Base-by-base conservation (phyloP, 2,329 filamentous ascomycete genomes). In the Diaporthe humulicola region DNA sequence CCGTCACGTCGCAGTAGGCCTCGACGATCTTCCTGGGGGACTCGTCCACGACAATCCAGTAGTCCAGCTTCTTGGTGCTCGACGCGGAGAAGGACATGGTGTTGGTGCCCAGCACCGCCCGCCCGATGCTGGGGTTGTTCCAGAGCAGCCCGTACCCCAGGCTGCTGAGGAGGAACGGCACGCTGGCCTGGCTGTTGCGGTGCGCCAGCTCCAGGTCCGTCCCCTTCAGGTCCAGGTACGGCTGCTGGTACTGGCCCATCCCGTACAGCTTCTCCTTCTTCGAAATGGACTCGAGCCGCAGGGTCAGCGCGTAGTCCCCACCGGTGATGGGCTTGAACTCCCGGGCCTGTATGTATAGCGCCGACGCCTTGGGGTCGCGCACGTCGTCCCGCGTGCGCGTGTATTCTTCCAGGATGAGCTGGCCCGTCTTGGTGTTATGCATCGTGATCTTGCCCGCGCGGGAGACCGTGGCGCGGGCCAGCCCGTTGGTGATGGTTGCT, bases 211-310 rank as follows among this genome's bases (percentile, higher is more conserved):
- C 91, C 1, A 93, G 81, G 73, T 93, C 90, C 0, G 85, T 79
- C 0, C 91, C 91, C 77, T 93, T 93, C 66, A 93, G 84, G 78
- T 93, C 86, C n/a, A 93, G 83, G 70, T 85, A 87, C 0, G 90
- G 88, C 77, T 93, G 91, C 78, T 93, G 91, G 75, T 93, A 93
- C 81, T 93, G 91, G 0, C 91, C 91, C 91, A 93, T 93, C 28
- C 91, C 91, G 78, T 87, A 93, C n/a, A 93, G 88, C 79, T 88
- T 90, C 80, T 93, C 91, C 25, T 88, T 83, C 0, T 83, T 81
- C 71, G 88, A 81, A 70, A 89, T 79, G 1, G 88, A 89, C 79
- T 93, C 91, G 71, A 93, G 87, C 0, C 91, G 86, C 77, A 88
- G 84, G 0, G 90, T 92, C 12, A 93, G 82, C 70, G 90, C 87